A percentile compares a stretch with the other conserved stretches of the same genome.
phyloP scores from a whole-genome alignment of 352 stramenopile genomes.

The Globisporangium carolinianum region DNA sequence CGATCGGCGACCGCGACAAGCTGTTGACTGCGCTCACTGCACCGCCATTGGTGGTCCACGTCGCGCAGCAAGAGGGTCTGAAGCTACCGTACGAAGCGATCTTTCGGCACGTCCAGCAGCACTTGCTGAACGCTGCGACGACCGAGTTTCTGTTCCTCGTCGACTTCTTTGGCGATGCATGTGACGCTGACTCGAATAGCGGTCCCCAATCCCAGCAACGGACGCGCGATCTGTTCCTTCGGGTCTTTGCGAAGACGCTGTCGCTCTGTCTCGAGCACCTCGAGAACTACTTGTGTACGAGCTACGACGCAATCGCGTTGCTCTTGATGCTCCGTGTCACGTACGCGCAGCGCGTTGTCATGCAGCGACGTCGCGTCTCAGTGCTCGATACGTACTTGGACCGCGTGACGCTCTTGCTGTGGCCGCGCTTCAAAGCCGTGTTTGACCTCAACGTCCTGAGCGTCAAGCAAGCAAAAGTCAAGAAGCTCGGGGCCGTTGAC shows the following conservation, averaged over 20 bases:
- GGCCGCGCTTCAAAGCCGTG: constrained; percentile 95
- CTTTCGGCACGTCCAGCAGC: constrained; percentile 94
- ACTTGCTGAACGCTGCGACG: constrained; percentile 96
- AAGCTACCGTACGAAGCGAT: constrained; percentile 96
- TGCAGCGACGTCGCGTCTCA: constrained; percentile 83
- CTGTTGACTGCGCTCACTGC: constrained; percentile 78
- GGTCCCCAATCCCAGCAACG: constrained; percentile 38
- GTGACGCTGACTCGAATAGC: no score
- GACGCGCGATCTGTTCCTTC: constrained; percentile 90
- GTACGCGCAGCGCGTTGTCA: constrained; percentile 75
- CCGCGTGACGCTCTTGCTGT: constrained; percentile 92
- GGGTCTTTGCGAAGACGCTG: constrained; percentile 95
- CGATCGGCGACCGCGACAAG: constrained; percentile 86
- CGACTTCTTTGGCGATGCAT: constrained; percentile 71
- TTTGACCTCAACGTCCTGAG: constrained; percentile 95
- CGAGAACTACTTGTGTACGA: constrained; percentile 98
- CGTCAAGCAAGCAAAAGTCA: constrained; percentile 80
- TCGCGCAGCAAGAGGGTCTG: constrained; percentile 88
- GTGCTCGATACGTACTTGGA: constrained; percentile 96
- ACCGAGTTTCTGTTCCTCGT: constrained; percentile 97
- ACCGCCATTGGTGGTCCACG: constrained; percentile 92
- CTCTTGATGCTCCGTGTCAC: constrained; percentile 99
- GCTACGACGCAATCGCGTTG: constrained; percentile 94
- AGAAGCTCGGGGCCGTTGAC: constrained; percentile 91
- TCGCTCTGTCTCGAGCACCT: constrained; percentile 94